Conservation (phyloP, 176 grass and related monocot genomes). For the Oryza rufipogon region DNA sequence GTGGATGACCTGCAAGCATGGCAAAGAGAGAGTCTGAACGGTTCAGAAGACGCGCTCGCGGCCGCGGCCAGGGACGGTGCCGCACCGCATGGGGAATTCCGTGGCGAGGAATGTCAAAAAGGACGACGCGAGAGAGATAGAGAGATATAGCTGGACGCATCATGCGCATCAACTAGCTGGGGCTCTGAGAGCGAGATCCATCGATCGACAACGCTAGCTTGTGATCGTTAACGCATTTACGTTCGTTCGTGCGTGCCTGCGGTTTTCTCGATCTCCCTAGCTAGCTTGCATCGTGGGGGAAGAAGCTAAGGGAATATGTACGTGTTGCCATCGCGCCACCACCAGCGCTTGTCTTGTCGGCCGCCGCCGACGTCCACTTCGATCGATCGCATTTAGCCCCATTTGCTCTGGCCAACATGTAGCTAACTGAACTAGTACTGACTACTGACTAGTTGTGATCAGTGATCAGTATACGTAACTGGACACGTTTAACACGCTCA, state of each 20-base stretch:
- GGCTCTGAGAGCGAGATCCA: background rate
- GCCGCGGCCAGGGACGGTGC: too few species aligned
- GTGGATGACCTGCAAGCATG: too few species aligned
- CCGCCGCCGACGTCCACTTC: too few species aligned
- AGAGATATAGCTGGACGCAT: background rate
- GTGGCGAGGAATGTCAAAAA: background rate
- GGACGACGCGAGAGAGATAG: background rate
- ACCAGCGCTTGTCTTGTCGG: slow-evolving; percentile 2
- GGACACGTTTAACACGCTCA: background rate
- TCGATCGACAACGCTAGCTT: background rate
- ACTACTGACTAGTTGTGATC: background rate
- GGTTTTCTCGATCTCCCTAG: background rate
- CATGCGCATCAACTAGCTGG: background rate
- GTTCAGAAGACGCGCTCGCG: background rate
- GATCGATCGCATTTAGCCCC: background rate
- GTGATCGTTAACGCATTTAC: background rate
- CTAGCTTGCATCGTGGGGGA: background rate
- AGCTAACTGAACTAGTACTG: background rate
- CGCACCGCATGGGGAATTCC: background rate
- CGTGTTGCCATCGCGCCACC: background rate
- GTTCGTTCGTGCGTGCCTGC: too few species aligned
- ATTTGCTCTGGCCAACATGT: background rate
- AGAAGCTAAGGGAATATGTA: background rate
- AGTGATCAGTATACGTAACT: background rate
- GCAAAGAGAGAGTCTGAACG: background rate